Evolutionary conservation across 306 rosid species (phyloP), one percentile per base, ranked within the genome.

Genomic region (Myrica gale): DNA sequence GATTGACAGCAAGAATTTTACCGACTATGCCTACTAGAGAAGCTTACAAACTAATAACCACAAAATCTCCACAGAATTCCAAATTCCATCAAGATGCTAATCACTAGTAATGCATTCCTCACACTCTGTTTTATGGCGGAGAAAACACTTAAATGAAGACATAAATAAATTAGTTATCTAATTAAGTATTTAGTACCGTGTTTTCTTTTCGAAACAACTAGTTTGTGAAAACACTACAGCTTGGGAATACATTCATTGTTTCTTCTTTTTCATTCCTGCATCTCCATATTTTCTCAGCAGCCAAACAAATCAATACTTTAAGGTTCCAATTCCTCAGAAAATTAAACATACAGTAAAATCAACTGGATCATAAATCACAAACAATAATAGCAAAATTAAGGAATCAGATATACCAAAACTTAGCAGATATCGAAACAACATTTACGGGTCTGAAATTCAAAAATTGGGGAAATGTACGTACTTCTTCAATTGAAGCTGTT

Each of bases 401-500:
- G 13, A 9, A 32, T 11, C 10, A 48, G 16, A 48, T 48, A 48
- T 7, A 48, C 53, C 53, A 47, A 47, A 47, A 13, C 12, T 48
- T 11, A 48, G 3, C 5, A 48, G 10, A 48, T 11, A 48, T 48
- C 13, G 53, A 48, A 48, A 11, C 53, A 48, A 48, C 16, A 10
- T 11, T 48, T 48, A 48, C 53, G 5, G 53, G 53, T 10, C 53
- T 48, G 53, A 48, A 48, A 48, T 4, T 15, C 4, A 5, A 5
- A n/a, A 42, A 55, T 23, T 4, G 4, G 70, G 82, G 62, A 21
- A 17, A 71, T 79, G 72, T 68, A 83, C 82, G 62, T 84, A 92
- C 98, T 85, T 95, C 74, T 78, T 85, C 71, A 95, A 84, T 82
- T 88, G 95, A 87, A 84, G 89, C 72, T 91, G 92, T 72, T 92